A percentile compares a stretch with the other conserved stretches of the same genome.
Evolutionary conservation across 352 stramenopile species (phyloP).

Genomic region (Saprolegnia diclina): DNA sequence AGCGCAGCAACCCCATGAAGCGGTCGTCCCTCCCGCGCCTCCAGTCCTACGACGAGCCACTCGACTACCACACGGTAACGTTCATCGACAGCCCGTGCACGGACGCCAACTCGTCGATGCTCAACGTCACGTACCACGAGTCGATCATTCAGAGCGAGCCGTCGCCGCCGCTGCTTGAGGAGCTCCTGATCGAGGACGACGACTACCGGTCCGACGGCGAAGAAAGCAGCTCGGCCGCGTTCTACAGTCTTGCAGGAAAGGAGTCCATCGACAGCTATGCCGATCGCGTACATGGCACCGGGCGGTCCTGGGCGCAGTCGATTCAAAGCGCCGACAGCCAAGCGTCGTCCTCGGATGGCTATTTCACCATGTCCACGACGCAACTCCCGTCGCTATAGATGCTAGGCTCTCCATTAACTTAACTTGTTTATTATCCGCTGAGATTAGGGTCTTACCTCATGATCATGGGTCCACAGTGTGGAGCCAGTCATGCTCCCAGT

Average conservation of each 20-base stretch:
- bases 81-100: conserved; percentile 5
- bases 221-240: background rate
- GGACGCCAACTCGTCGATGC: conserved; percentile 9
- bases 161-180: background rate
- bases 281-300: background rate
- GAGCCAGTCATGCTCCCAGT: too few species aligned
- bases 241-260: conserved; percentile 3
- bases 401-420: conserved; percentile 7
- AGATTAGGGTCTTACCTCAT: too few species aligned
- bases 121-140: conserved; percentile 7
- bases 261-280: conserved; percentile 2
- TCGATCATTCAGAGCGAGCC: conserved; percentile 6
- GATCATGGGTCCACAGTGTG: too few species aligned
- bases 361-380: conserved; percentile 9
- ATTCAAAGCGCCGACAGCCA: conserved; percentile 4
- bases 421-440: background rate
- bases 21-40: conserved; percentile 3
- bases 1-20: background rate
- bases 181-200: background rate
- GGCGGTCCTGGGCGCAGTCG: conserved; percentile 1
- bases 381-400: background rate
- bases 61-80: conserved; percentile 9
- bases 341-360: conserved; percentile 13
- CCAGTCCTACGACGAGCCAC: background rate
- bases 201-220: conserved; percentile 11